Base-by-base conservation (phyloP, 345 rosid genomes). In the Clarkia xantiana region DNA sequence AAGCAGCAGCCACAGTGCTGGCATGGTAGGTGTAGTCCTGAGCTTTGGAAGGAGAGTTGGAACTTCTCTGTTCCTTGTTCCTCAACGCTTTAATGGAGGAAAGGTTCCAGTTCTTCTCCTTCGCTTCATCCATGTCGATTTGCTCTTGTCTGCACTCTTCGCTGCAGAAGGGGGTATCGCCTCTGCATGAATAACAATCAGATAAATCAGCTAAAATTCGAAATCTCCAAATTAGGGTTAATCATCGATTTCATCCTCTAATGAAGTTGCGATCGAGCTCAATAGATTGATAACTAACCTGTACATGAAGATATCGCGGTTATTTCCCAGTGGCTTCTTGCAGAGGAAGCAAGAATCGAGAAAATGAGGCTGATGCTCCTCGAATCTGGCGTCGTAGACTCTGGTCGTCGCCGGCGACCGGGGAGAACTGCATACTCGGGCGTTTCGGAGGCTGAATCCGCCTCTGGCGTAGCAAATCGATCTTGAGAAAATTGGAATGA, bases 231-330 rank as follows among this genome's bases (percentile, higher is more conserved):
- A 7, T 29, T 29, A 29, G 36, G 36, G 9, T 29, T 29, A 5
- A 5, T 29, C 36, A 29, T 3, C 36, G 36, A 29, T 29, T 5
- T 29, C 36, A 1, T 29, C 8, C 36, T 29, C 36, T 29, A 29
- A 29, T 7, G 5, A 7, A 29, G 36, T 10, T 29, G 36, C 36
- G 36, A 29, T 29, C 36, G 36, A 29, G 36, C 36, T 29, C 6
- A 2, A 29, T 1, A 29, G 36, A 29, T 22, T 10, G 36, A 29
- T 1, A 10, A 56, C 71, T 22, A 18, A 84, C 94, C 86, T 81
- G 69, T 84, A 84, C 94, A 81, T 84, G 48, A 58, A 84, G 77
- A 84, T 84, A 71, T 84, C 94, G 55, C 63, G 71, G 79, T 79
- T 76, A 50, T 58, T 68, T 36, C 84, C 77, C 5, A 84, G 76